Percentiles rank a stretch among this genome's conserved stretches.
These are phyloP conservation scores for Haplosporangium gracile DNA, from an alignment of 192 early-diverging fungal genomes.

Conservation along the genomic window DNA sequence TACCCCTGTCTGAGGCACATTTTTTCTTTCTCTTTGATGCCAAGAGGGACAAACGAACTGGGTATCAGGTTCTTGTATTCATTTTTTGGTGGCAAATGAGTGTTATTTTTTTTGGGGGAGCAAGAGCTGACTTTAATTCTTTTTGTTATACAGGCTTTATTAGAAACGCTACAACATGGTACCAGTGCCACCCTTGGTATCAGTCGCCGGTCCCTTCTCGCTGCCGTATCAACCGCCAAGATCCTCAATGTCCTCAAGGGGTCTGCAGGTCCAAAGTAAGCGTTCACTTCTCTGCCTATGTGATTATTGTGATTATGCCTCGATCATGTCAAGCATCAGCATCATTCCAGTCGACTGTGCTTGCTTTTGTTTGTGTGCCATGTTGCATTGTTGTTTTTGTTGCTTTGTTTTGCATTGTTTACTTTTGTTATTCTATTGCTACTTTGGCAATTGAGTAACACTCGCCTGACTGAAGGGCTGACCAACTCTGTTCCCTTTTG, in stretches of 20 bases:
- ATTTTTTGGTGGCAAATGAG: not conserved
- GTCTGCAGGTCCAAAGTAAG: conserved; percentile 46
- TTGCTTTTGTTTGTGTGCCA: not conserved
- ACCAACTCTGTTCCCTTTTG: not conserved
- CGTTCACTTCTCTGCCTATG: conserved; percentile 17
- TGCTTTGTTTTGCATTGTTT: not conserved
- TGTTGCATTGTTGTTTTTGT: not conserved
- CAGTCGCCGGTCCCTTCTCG: conserved; percentile 66
- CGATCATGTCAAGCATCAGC: not conserved
- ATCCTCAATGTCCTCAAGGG: conserved; percentile 63
- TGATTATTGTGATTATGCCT: not conserved
- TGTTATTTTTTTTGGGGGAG: not conserved
- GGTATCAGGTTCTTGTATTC: not conserved
- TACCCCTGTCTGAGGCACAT: not conserved
- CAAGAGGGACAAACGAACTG: not conserved
- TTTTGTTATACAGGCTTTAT: conserved; percentile 45
- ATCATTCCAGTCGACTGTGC: not conserved
- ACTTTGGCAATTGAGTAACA: not conserved
- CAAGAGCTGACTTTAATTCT: not conserved
- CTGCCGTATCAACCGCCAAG: conserved; percentile 73
- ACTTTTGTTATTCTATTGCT: not conserved
- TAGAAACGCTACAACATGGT: conserved; percentile 73
- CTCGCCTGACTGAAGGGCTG: conserved; percentile 1
- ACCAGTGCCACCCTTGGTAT: conserved; percentile 69
- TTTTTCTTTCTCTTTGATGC: not conserved